These are phyloP conservation scores for Scutellaria galericulata DNA, from an alignment of 257 asterid genomes.

Conservation along the genomic window DNA sequence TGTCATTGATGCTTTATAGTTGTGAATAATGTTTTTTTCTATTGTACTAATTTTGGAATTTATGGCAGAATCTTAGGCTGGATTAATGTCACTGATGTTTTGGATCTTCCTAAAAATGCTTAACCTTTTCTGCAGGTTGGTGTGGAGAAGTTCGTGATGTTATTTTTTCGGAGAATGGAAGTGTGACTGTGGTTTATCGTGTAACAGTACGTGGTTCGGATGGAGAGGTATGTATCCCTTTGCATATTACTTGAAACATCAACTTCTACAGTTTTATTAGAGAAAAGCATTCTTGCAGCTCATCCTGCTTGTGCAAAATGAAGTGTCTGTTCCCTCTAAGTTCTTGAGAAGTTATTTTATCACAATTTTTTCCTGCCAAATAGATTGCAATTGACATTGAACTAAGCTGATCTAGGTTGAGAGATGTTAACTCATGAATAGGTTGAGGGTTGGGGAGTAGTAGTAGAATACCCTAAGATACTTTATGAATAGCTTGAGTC, in stretches of 20 bases:
- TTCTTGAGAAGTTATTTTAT: neutral
- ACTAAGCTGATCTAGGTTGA: conserved; percentile 5
- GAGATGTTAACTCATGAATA: neutral
- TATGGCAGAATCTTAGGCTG: conserved; percentile 12
- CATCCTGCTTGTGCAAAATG: conserved; percentile 9
- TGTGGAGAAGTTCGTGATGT: conserved; percentile 98
- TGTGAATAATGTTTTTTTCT: neutral
- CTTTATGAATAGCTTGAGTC: neutral
- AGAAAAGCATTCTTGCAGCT: conserved; percentile 12
- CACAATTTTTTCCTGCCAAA: neutral
- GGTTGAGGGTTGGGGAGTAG: conserved; percentile 7
- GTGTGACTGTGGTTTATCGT: conserved; percentile 93
- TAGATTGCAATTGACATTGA: conserved; percentile 5
- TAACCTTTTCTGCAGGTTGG: conserved; percentile 67
- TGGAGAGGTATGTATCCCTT: conserved; percentile 75
- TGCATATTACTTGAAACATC: conserved; percentile 26
- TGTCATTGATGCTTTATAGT: conserved; percentile 18
- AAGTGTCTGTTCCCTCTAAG: neutral
- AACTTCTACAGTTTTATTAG: neutral
- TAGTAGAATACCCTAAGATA: neutral
- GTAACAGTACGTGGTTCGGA: conserved; percentile 92
- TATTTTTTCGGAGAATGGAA: conserved; percentile 84
- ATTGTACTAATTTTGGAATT: conserved; percentile 6
- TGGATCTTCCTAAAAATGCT: conserved; percentile 8
- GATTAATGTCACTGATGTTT: conserved; percentile 24